Conservation (phyloP, 495 filamentous ascomycete genomes). For the Tuber melanosporum region DNA sequence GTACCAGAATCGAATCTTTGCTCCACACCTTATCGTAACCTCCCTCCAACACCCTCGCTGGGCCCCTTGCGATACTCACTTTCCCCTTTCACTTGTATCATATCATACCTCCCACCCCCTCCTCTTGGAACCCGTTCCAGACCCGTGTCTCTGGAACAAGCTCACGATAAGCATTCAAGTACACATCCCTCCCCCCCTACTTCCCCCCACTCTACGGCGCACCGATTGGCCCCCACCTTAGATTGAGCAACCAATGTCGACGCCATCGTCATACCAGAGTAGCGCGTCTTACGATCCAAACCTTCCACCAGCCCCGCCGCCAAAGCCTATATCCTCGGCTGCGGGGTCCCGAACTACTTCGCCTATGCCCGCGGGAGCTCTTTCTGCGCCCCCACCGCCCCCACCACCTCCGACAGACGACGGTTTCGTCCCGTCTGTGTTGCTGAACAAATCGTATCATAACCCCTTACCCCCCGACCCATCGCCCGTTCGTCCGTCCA, state of each 20-base stretch:
- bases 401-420: constrained; percentile 46
- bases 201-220: background rate
- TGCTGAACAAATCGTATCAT: constrained; percentile 69
- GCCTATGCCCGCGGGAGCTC: constrained; percentile 48
- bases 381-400: constrained; percentile 34
- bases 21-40: constrained; percentile 32
- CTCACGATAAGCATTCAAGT: background rate
- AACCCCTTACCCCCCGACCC: constrained; percentile 26
- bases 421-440: constrained; percentile 60
- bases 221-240: constrained; percentile 2
- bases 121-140: background rate
- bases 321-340: constrained; percentile 65
- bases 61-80: background rate
- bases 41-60: constrained; percentile 19
- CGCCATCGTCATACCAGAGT: constrained; percentile 37
- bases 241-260: constrained; percentile 14
- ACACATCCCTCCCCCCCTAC: background rate
- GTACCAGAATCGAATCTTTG: background rate
- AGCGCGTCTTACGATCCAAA: constrained; percentile 45
- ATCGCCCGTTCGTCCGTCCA: background rate
- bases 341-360: constrained; percentile 54
- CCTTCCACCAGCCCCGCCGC: constrained; percentile 63
- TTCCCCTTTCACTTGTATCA: constrained; percentile 1
- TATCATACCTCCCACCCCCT: constrained; percentile 1
- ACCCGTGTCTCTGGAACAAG: background rate